A percentile compares a stretch with the other conserved stretches of the same genome.
Evolutionary conservation across 306 rosid species (phyloP).

Genomic region (Prunus davidiana): DNA sequence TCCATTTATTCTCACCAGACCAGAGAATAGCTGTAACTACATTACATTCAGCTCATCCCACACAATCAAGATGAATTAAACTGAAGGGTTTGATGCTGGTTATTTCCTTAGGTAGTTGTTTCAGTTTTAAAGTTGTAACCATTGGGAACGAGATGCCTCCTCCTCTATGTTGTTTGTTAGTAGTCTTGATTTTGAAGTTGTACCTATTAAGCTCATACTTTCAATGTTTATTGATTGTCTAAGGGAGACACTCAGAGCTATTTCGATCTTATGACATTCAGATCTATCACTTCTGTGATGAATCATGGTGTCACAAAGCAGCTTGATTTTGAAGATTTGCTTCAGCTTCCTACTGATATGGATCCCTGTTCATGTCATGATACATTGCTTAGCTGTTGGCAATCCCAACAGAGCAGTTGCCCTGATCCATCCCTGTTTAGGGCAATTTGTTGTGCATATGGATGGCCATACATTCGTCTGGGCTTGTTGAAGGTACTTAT

Average conservation of each 20-base stretch:
- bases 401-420: slow-evolving; percentile 43
- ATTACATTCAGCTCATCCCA: too few relatives aligned
- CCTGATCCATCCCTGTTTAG: slow-evolving; percentile 65
- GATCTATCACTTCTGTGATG: slow-evolving; percentile 69
- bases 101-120: too few relatives aligned
- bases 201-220: slow-evolving; percentile 12
- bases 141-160: slow-evolving; percentile 5
- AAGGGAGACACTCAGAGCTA: slow-evolving; percentile 48
- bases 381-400: slow-evolving; percentile 62
- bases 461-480: slow-evolving; percentile 81
- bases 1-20: too few relatives aligned
- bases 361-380: slow-evolving; percentile 63
- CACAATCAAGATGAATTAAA: too few relatives aligned
- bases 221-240: slow-evolving; percentile 24
- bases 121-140: background rate
- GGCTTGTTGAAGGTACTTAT: slow-evolving; percentile 79
- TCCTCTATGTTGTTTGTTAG: background rate
- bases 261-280: slow-evolving; percentile 75
- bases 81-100: too few relatives aligned
- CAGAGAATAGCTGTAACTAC: too few relatives aligned
- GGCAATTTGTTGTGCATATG: slow-evolving; percentile 84
- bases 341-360: slow-evolving; percentile 71
- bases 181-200: slow-evolving; percentile 18
- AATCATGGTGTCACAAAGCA: slow-evolving; percentile 66
- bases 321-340: slow-evolving; percentile 73